A percentile compares a stretch with the other conserved stretches of the same genome.
Evolutionary conservation across 2,329 filamentous ascomycete species (phyloP).

Genomic region (Phyllachora maydis): DNA sequence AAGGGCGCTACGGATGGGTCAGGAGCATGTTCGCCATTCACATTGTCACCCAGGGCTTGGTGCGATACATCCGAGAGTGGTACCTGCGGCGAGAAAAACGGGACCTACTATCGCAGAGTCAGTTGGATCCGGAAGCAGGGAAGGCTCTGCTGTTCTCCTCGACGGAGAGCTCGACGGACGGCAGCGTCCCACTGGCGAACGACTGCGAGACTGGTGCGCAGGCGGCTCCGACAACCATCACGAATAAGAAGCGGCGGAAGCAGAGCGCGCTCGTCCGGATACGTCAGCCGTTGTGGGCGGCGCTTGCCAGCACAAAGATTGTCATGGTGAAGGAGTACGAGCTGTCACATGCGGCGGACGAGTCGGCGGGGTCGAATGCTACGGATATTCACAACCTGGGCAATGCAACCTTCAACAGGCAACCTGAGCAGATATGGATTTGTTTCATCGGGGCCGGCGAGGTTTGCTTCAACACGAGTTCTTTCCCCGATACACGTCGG

Average conservation of each 20-base stretch:
- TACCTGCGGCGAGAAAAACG: conserved; percentile 39
- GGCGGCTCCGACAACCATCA: conserved; percentile 30
- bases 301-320: conserved; percentile 87
- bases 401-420: conserved; percentile 50
- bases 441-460: conserved; percentile 61
- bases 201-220: conserved; percentile 30
- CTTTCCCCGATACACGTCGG: conserved; percentile 32
- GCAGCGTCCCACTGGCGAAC: conserved; percentile 27
- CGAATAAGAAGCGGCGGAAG: conserved; percentile 67
- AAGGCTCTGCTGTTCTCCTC: conserved; percentile 18
- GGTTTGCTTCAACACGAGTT: conserved; percentile 55
- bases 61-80: conserved; percentile 50
- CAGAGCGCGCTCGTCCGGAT: conserved; percentile 81
- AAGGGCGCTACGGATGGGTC: conserved; percentile 41
- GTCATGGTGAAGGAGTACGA: conserved; percentile 85
- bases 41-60: conserved; percentile 52
- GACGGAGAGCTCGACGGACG: conserved; percentile 20
- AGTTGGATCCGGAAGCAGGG: conserved; percentile 41
- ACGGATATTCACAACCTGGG: conserved; percentile 61
- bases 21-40: conserved; percentile 53
- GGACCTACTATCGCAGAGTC: conserved; percentile 23
- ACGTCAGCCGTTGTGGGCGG: conserved; percentile 84
- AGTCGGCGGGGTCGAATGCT: conserved; percentile 53
- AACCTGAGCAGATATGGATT: conserved; percentile 60
- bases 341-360: conserved; percentile 55